Conservation (phyloP, 805 yeast genomes). For the Wickerhamiella allomyrinae region DNA sequence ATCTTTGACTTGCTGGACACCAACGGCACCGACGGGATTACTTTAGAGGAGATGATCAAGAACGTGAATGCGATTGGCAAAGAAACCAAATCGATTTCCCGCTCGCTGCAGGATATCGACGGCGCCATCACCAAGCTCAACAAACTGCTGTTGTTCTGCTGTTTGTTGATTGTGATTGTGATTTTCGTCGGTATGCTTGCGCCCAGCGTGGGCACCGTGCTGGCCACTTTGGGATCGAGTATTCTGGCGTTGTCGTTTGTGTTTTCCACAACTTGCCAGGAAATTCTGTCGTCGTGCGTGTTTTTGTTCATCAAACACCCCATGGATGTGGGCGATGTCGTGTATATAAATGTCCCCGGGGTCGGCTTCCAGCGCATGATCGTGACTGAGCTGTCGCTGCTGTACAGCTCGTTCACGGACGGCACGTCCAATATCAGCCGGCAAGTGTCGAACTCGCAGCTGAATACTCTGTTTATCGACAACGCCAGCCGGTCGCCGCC, state of each 20-base stretch:
- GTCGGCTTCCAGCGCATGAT: conserved; percentile 18
- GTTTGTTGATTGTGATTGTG: conserved; percentile 23
- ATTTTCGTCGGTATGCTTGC: conserved; percentile 30
- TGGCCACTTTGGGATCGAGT: conserved; percentile 30
- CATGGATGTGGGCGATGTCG: conserved; percentile 29
- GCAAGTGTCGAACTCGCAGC: conserved; percentile 27
- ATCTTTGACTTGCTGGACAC: conserved; percentile 25
- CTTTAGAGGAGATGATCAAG: conserved; percentile 25
- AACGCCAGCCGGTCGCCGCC: conserved; percentile 26
- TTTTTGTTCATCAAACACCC: conserved; percentile 31
- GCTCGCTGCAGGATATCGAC: conserved; percentile 28
- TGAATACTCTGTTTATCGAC: conserved; percentile 27
- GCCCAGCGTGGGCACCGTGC: conserved; percentile 27
- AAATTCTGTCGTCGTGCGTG: conserved; percentile 27
- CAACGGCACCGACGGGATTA: conserved; percentile 25
- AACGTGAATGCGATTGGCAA: conserved; percentile 23
- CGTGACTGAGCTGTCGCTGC: conserved; percentile 24
- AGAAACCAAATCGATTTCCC: conserved; percentile 25
- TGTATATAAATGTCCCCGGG: conserved; percentile 18
- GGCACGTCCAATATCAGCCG: conserved; percentile 19
- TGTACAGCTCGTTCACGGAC: conserved; percentile 25
- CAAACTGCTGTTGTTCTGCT: conserved; percentile 23
- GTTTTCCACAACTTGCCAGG: conserved; percentile 26
- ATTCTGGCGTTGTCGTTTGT: conserved; percentile 28
- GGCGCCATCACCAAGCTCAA: conserved; percentile 28